Evolutionary conservation across 2,329 filamentous ascomycete species (phyloP).

Genomic region (Neospermospora avenae): DNA sequence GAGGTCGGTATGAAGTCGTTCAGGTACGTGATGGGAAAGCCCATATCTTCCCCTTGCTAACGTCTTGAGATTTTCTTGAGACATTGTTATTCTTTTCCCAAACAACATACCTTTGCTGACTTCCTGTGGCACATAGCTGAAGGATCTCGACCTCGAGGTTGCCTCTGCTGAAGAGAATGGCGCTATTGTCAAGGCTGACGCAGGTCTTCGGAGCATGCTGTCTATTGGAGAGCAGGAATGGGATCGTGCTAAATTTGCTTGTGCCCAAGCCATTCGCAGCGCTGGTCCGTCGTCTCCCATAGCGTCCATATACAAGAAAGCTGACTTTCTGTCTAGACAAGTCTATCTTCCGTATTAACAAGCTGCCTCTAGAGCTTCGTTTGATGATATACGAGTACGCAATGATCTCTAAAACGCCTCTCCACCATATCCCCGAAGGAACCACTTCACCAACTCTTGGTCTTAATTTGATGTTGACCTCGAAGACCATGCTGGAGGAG

Average conservation of each 20-base stretch:
- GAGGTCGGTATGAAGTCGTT: constrained; percentile 21
- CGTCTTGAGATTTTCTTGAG: too few relatives aligned
- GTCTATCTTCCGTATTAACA: constrained; percentile 19
- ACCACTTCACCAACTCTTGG: background rate
- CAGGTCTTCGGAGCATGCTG: constrained; percentile 6
- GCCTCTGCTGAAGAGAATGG: constrained; percentile 21
- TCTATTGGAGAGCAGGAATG: constrained; percentile 12
- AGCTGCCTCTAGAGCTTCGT: constrained; percentile 22
- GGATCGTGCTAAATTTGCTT: constrained; percentile 11
- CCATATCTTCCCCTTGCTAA: too few relatives aligned
- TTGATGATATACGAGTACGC: constrained; percentile 20
- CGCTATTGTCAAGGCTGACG: constrained; percentile 6
- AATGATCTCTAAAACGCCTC: constrained; percentile 2
- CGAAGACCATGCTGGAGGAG: constrained; percentile 18
- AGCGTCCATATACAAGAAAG: background rate
- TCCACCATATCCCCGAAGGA: background rate
- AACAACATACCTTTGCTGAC: too few relatives aligned
- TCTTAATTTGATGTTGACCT: constrained; percentile 17
- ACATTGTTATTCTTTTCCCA: too few relatives aligned
- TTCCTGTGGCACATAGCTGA: too few relatives aligned
- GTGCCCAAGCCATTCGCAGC: constrained; percentile 16
- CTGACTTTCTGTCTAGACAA: constrained; percentile 7
- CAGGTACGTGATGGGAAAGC: too few relatives aligned
- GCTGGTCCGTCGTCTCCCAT: constrained; percentile 12
- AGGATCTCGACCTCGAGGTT: background rate